Percentiles rank a stretch among this genome's conserved stretches.
Conservation (phyloP, 305 asterid genomes). For the Withania somnifera region DNA sequence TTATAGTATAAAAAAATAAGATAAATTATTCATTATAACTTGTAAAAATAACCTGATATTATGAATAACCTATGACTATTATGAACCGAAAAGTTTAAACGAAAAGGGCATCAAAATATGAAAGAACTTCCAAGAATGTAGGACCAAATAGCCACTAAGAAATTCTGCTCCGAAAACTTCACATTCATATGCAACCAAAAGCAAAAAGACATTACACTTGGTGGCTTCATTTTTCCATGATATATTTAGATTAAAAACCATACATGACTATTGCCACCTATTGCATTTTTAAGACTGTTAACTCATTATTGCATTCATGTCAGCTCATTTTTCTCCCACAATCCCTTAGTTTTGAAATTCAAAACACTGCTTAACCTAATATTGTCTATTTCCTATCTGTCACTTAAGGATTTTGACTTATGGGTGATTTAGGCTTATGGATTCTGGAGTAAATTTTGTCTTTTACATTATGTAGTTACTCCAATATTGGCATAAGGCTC, state of each 20-base stretch:
- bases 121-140: constrained; percentile 36
- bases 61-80: not conserved
- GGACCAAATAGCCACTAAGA: constrained; percentile 19
- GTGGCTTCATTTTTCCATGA: constrained; percentile 31
- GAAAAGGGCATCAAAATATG: constrained; percentile 27
- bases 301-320: constrained; percentile 1
- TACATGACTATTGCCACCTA: constrained; percentile 1
- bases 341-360: not conserved
- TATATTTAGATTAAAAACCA: not conserved
- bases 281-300: too few species aligned
- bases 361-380: not conserved
- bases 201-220: constrained; percentile 30
- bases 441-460: constrained; percentile 16
- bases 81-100: constrained; percentile 13
- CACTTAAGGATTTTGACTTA: constrained; percentile 12
- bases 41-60: not conserved
- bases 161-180: constrained; percentile 32
- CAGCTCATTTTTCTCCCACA: constrained; percentile 6
- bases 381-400: not conserved
- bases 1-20: not conserved
- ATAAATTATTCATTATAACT: not conserved
- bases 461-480: constrained; percentile 3
- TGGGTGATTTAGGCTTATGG: constrained; percentile 1
- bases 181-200: constrained; percentile 31
- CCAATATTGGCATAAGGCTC: constrained; percentile 5